Evolutionary conservation across 129 eudicot species (phyloP).

Genomic region (Helichrysum umbraculigerum): DNA sequence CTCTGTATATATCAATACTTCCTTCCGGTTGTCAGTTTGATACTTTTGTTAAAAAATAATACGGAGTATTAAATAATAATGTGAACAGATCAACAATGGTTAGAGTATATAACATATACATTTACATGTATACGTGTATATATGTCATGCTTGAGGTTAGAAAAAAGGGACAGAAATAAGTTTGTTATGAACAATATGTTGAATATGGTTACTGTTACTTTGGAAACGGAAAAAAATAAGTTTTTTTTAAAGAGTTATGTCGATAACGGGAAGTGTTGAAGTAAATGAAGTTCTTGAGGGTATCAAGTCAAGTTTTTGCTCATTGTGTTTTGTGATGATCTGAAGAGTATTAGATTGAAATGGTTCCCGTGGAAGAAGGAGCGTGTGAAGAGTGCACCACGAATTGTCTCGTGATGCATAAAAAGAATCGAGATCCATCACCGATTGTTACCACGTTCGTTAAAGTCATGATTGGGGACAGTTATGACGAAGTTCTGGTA

Average conservation of each 20-base stretch:
- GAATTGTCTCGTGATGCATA: conserved; percentile 44
- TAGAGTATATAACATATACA: background rate
- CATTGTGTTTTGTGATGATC: conserved; percentile 17
- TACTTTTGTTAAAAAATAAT: background rate
- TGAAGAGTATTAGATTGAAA: conserved; percentile 20
- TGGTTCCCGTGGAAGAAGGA: conserved; percentile 24
- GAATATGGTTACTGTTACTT: conserved; percentile 2
- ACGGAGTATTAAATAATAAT: background rate
- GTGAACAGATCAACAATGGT: background rate
- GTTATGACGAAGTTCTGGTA: conserved; percentile 48
- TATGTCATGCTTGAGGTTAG: background rate
- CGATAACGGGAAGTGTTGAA: background rate
- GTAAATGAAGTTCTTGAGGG: background rate
- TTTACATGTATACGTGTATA: background rate
- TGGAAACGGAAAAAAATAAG: background rate
- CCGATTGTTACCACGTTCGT: conserved; percentile 40
- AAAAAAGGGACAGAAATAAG: background rate
- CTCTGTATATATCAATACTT: background rate
- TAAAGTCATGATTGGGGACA: conserved; percentile 49
- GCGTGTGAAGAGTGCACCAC: conserved; percentile 62
- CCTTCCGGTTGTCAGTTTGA: background rate
- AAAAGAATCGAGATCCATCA: conserved; percentile 31
- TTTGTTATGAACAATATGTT: conserved; percentile 8
- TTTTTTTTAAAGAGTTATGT: background rate
- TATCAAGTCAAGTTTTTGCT: background rate